phyloP scores from a whole-genome alignment of 1,284 basidiomycete genomes.

The Heliocybe sulcata region DNA sequence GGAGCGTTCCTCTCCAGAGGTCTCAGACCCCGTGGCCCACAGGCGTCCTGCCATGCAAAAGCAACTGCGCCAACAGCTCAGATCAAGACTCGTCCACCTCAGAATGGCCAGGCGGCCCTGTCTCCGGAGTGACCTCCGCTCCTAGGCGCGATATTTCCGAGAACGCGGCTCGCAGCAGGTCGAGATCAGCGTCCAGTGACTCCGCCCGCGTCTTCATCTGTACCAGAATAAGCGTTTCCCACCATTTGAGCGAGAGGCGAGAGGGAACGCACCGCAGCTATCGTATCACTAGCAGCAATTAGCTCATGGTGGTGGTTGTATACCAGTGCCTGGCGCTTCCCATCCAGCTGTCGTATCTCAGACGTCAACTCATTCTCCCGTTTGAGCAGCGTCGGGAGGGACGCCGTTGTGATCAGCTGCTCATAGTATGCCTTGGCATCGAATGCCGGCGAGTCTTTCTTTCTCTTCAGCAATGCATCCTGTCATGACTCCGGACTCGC shows the following conservation, averaged over 20 bases:
- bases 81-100: background rate
- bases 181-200: conserved; percentile 75
- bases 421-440: conserved; percentile 79
- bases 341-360: conserved; percentile 82
- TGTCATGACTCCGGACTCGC: background rate
- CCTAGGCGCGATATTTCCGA: conserved; percentile 78
- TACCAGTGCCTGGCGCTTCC: conserved; percentile 84
- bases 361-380: conserved; percentile 71
- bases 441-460: conserved; percentile 69
- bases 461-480: background rate
- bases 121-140: conserved; percentile 45
- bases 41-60: too few species aligned
- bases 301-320: conserved; percentile 95
- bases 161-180: conserved; percentile 71
- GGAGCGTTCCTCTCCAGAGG: too few species aligned
- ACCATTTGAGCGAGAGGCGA: background rate
- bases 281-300: conserved; percentile 88
- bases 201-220: conserved; percentile 85
- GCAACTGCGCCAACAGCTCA: too few species aligned
- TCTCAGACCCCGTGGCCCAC: too few species aligned
- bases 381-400: conserved; percentile 64
- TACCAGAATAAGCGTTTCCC: conserved; percentile 3
- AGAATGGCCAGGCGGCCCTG: background rate
- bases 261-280: conserved; percentile 53
- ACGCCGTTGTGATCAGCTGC: conserved; percentile 74